phyloP scores from a whole-genome alignment of 176 grass and related monocot genomes.

The Ensete ventricosum region DNA sequence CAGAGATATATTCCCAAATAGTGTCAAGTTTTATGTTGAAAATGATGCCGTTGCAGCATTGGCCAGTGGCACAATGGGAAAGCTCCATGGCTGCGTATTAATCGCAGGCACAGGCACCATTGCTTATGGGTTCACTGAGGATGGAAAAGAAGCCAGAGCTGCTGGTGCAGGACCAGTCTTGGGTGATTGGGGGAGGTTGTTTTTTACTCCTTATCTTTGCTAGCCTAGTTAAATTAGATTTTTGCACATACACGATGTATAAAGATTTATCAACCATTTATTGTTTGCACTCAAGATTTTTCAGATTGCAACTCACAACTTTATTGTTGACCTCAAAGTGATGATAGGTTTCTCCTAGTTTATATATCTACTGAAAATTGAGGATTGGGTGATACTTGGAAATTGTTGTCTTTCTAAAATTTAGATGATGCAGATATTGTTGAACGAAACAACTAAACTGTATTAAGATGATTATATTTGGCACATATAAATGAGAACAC shows the following conservation, averaged over 20 bases:
- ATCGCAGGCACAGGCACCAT: conserved; percentile 93
- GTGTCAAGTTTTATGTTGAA: conserved; percentile 79
- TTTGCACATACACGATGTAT: too few relatives aligned
- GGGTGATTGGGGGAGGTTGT: conserved; percentile 93
- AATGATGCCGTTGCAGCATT: conserved; percentile 91
- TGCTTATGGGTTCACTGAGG: conserved; percentile 86
- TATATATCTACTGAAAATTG: background rate
- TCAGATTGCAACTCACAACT: background rate
- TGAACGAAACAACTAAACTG: background rate
- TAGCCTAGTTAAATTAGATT: too few relatives aligned
- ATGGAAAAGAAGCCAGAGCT: conserved; percentile 87
- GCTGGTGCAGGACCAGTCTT: conserved; percentile 92
- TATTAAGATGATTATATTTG: background rate
- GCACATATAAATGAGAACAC: background rate
- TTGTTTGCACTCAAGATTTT: too few relatives aligned
- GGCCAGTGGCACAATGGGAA: conserved; percentile 96
- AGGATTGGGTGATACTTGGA: background rate
- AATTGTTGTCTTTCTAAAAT: background rate
- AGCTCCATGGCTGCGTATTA: conserved; percentile 81
- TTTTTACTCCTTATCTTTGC: conserved; percentile 1
- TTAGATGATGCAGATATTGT: background rate
- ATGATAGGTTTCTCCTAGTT: background rate
- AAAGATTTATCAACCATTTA: too few relatives aligned
- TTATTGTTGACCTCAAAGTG: background rate
- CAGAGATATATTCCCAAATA: conserved; percentile 64